Base-by-base conservation (phyloP, 345 rosid species). In the Aurinia saxatilis region DNA sequence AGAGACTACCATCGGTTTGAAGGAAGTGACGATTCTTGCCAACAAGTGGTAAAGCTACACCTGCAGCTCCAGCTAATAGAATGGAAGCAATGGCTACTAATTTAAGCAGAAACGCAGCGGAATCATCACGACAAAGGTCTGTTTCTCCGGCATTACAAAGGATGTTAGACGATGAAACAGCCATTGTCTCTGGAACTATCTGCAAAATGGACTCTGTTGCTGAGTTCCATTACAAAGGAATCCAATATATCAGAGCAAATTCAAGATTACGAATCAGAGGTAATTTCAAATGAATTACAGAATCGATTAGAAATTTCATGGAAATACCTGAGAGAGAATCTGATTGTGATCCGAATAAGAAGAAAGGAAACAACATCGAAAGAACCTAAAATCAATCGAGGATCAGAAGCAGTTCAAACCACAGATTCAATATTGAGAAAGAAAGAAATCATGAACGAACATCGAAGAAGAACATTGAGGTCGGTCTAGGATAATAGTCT, bases 41-140 rank as follows among this genome's bases (percentile, higher is more conserved):
- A 0, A 92, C 33, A 6, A 92, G 82, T 4, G 98, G 98, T 41
- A 81, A 71, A 17, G 96, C 80, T 18, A 92, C 70, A 19, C 96
- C 96, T 0, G 48, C 78, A 2, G 79, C 73, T 6, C 96, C 96
- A 12, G 88, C 80, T 27, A 87, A 40, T 31, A 92, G 83, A 46
- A 92, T 89, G 0, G 91, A 83, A 2, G 77, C 95, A 27, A 89
- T 85, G 44, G 90, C 98, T 3, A 89, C 80, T 58, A 83, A 58
- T 60, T 92, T 92, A 12, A 91, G 86, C 2, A 57, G 30, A 47
- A 82, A 67, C 3, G 98, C 95, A 0, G 82, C 81, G 0, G 78
- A 65, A 27, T 82, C 90, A 44, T 91, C 82, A 0, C 95, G 86
- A 66, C 91, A 91, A 35, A 52, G 31, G 2, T 84, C 95, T 7